These are phyloP conservation scores for Cladosporium halotolerans DNA, from an alignment of 2,329 filamentous ascomycete species.

Conservation along the genomic window DNA sequence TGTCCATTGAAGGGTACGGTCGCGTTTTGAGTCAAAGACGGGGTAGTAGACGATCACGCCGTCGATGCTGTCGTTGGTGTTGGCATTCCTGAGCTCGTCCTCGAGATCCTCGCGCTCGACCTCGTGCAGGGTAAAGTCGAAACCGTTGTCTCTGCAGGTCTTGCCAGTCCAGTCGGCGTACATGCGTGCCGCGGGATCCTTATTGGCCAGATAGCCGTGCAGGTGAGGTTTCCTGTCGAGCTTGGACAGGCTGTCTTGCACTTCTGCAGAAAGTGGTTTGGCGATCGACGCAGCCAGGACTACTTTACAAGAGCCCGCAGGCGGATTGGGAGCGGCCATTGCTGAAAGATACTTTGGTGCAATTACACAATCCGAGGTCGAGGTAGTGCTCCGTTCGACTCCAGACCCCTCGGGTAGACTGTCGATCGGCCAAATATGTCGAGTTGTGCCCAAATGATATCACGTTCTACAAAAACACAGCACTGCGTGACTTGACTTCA, in stretches of 20 bases:
- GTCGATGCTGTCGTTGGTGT: constrained; percentile 69
- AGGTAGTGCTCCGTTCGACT: not conserved
- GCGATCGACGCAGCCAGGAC: constrained; percentile 83
- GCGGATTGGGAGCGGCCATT: constrained; percentile 9
- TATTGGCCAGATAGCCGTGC: constrained; percentile 86
- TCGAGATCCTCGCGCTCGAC: constrained; percentile 85
- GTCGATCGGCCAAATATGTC: not conserved
- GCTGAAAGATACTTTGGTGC: no score
- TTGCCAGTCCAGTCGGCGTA: constrained; percentile 98
- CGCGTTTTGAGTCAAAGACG: constrained; percentile 84
- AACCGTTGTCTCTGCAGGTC: constrained; percentile 91
- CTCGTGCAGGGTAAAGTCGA: constrained; percentile 77
- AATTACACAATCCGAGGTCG: not conserved
- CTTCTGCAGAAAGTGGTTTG: constrained; percentile 71
- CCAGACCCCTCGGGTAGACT: not conserved
- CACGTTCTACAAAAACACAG: constrained; percentile 6
- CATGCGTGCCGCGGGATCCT: constrained; percentile 81
- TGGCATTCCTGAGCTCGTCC: constrained; percentile 79
- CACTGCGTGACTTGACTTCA: constrained; percentile 10
- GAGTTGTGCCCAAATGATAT: constrained; percentile 5
- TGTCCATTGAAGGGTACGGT: constrained; percentile 93
- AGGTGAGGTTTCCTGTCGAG: constrained; percentile 70
- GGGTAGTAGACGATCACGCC: constrained; percentile 98
- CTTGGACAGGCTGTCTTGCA: constrained; percentile 66
- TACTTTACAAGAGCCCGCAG: constrained; percentile 68